Base-by-base conservation (phyloP, 2,329 filamentous ascomycete species). In the Endothia cerciana region DNA sequence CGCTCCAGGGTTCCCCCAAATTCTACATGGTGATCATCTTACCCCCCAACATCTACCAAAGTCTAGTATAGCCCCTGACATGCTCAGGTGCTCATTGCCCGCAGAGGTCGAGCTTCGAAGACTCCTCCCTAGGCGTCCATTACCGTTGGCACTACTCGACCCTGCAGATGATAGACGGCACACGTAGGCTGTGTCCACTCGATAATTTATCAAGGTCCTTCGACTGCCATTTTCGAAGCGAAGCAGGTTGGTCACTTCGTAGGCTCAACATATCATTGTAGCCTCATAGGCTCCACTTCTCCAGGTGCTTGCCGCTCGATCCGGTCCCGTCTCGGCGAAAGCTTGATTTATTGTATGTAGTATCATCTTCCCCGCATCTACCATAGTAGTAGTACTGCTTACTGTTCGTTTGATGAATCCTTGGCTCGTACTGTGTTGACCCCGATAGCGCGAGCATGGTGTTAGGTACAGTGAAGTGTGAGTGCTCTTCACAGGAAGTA, bases 351-450 rank as follows among this genome's bases (percentile, higher is more conserved):
- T 55, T 5, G 30, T n/a, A 28, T 15, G 36, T 55, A 6, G 30
- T n/a, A 28, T 33, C 51, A 36, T 55, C 30, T 55, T 55, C 51
- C 51, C 51, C 51, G 30, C 51, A 55, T 22, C 19, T 36, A 17
- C 13, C 11, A 25, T n/a, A n/a, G n/a, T n/a, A n/a, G n/a, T n/a
- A 13, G 47, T 25, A 51, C 22, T 51, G 33, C 33, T 36, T 36
- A 51, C 47, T 28, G 45, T 11, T 22, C 10, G 17, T 43, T 15
- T 43, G 41, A 47, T 47, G 43, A n/a, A 36, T 36, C 33, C 33
- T 36, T 36, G 45, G 45, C 13, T 49, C 25, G 45, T 49, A 22
- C n/a, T n/a, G n/a, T n/a, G n/a, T 49, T 49, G 22, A 17, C 25
- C 45, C 45, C n/a, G 25, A 25, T 6, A 22, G 45, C n/a, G 45